Conservation (phyloP, 2,329 filamentous ascomycete species). For the Cytospora piceicola region DNA sequence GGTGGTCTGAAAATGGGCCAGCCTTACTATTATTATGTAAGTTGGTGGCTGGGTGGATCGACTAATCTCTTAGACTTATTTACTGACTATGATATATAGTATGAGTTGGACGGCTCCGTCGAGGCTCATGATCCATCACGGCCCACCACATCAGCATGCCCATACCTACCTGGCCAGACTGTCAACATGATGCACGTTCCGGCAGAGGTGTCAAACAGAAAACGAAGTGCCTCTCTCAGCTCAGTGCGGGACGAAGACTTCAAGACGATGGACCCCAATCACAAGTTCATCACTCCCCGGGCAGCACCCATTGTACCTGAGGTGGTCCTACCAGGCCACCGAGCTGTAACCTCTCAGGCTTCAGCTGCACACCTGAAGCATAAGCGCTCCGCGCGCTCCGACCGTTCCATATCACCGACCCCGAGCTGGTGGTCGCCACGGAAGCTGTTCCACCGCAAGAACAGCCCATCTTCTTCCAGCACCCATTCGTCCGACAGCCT, state of each 20-base stretch:
- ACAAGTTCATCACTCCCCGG: conserved; percentile 74
- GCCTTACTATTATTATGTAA: conserved; percentile 94
- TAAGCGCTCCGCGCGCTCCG: conserved; percentile 45
- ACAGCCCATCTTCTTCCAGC: conserved; percentile 38
- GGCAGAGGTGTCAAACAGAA: conserved; percentile 62
- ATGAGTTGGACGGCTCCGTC: conserved; percentile 76
- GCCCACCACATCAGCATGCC: conserved; percentile 78
- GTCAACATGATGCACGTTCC: conserved; percentile 87
- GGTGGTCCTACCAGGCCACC: conserved; percentile 40
- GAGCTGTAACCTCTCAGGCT: conserved; percentile 41
- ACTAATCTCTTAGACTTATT: conserved; percentile 23
- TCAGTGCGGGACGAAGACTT: conserved; percentile 62
- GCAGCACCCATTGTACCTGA: conserved; percentile 56
- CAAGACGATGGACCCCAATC: conserved; percentile 77
- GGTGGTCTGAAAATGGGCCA: conserved; percentile 90
- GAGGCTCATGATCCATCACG: conserved; percentile 76
- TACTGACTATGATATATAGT: conserved; percentile 57
- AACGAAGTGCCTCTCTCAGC: conserved; percentile 68
- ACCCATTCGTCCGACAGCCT: conserved; percentile 43
- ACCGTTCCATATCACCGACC: conserved; percentile 52
- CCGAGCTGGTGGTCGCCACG: conserved; percentile 50
- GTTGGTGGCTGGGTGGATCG: conserved; percentile 38
- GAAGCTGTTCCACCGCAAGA: conserved; percentile 54
- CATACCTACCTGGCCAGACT: conserved; percentile 83
- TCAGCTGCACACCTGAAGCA: conserved; percentile 37